phyloP scores from a whole-genome alignment of 2,329 filamentous ascomycete genomes.

The Trichoderma simmonsii region DNA sequence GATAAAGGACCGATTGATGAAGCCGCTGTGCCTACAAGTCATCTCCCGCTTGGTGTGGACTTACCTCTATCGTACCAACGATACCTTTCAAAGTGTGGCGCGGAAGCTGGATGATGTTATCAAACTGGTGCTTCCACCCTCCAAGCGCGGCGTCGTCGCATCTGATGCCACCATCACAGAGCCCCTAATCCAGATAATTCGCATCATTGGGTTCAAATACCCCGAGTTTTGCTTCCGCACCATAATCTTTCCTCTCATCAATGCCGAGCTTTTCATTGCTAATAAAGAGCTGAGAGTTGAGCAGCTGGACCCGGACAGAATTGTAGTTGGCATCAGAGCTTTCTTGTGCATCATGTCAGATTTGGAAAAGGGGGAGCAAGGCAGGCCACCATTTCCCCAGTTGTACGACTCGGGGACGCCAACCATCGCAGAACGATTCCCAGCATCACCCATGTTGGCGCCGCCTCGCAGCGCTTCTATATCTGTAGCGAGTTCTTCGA shows the following conservation, averaged over 20 bases:
- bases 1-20: slow-evolving; percentile 77
- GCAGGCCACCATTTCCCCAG: slow-evolving; percentile 78
- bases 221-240: slow-evolving; percentile 90
- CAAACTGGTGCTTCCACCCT: slow-evolving; percentile 74
- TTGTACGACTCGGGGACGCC: slow-evolving; percentile 46
- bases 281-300: slow-evolving; percentile 80
- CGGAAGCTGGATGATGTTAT: slow-evolving; percentile 89
- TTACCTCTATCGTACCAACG: slow-evolving; percentile 81
- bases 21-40: slow-evolving; percentile 79
- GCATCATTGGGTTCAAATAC: slow-evolving; percentile 90
- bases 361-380: slow-evolving; percentile 76
- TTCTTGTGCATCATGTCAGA: slow-evolving; percentile 93
- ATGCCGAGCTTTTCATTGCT: slow-evolving; percentile 80
- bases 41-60: slow-evolving; percentile 91
- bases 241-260: slow-evolving; percentile 93
- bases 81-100: slow-evolving; percentile 63
- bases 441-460: slow-evolving; percentile 49
- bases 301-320: slow-evolving; percentile 90
- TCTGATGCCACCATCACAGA: slow-evolving; percentile 83
- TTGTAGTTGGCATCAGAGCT: slow-evolving; percentile 93
- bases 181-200: slow-evolving; percentile 87
- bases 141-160: slow-evolving; percentile 76
- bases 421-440: slow-evolving; percentile 41
- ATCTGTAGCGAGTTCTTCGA: slow-evolving; percentile 25
- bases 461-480: slow-evolving; percentile 32